Evolutionary conservation across 805 yeast genomes (phyloP).

Genomic region (Candida sithepensis): DNA sequence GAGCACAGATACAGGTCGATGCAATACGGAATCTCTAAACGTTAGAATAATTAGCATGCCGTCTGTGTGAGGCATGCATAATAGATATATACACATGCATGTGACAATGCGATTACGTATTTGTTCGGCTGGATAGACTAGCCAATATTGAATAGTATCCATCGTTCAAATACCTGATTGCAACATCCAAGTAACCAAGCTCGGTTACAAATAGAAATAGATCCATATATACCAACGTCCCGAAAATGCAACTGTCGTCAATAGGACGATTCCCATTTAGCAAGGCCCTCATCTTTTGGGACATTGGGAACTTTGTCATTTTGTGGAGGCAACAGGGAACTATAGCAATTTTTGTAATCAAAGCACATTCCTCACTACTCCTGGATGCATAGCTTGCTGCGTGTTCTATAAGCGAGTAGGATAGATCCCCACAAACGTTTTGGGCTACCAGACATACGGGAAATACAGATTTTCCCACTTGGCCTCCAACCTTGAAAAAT

Average conservation of each 20-base stretch:
- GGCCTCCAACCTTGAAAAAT: slow-evolving; percentile 11
- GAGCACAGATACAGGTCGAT: not conserved
- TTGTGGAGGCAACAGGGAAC: slow-evolving; percentile 23
- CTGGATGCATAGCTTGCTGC: not conserved
- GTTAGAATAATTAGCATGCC: no score
- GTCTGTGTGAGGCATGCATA: no score
- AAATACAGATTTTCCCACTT: not conserved
- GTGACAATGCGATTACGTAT: no score
- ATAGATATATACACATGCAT: no score
- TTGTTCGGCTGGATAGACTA: not conserved
- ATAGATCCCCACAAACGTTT: slow-evolving; percentile 27
- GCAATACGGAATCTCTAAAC: no score
- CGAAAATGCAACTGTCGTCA: not conserved
- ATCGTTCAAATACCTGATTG: slow-evolving; percentile 12
- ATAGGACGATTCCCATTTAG: not conserved
- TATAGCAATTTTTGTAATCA: slow-evolving; percentile 2
- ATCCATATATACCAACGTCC: slow-evolving; percentile 7
- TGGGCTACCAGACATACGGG: slow-evolving; percentile 16
- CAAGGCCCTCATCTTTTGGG: not conserved
- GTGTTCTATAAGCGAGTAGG: slow-evolving; percentile 16
- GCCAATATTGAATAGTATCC: slow-evolving; percentile 14
- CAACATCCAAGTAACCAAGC: slow-evolving; percentile 6
- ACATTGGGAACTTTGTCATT: slow-evolving; percentile 8
- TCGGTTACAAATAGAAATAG: slow-evolving; percentile 6
- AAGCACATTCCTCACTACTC: not conserved